These are phyloP conservation scores for Ammopiptanthus mongolicus DNA, from an alignment of 306 rosid genomes.

Conservation along the genomic window DNA sequence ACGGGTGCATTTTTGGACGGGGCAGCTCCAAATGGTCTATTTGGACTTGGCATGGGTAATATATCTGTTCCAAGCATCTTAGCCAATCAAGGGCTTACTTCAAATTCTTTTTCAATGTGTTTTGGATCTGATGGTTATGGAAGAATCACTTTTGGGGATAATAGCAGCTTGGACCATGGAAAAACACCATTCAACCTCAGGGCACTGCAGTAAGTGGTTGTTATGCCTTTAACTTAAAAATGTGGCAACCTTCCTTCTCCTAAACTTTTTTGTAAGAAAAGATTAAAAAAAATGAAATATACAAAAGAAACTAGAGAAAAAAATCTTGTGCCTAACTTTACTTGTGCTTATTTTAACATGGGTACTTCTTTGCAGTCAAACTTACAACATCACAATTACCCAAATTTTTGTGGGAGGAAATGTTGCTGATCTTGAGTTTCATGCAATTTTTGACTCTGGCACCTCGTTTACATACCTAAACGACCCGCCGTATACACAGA, in stretches of 20 bases:
- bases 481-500: slow-evolving; percentile 65
- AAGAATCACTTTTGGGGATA: slow-evolving; percentile 81
- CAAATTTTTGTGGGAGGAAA: slow-evolving; percentile 47
- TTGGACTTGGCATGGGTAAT: slow-evolving; percentile 75
- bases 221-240: no score
- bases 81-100: slow-evolving; percentile 51
- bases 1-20: slow-evolving; percentile 62
- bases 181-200: slow-evolving; percentile 63
- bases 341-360: slow-evolving; percentile 23
- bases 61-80: slow-evolving; percentile 78
- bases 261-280: not conserved
- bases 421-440: slow-evolving; percentile 39
- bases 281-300: not conserved
- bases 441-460: slow-evolving; percentile 83
- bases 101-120: slow-evolving; percentile 91
- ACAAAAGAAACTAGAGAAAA: not conserved
- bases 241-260: no score
- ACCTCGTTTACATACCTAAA: slow-evolving; percentile 78
- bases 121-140: slow-evolving; percentile 62
- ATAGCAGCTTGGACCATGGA: slow-evolving; percentile 51
- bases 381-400: slow-evolving; percentile 69
- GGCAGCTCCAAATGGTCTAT: slow-evolving; percentile 84
- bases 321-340: not conserved
- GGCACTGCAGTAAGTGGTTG: slow-evolving; percentile 42
- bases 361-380: slow-evolving; percentile 44